These are phyloP conservation scores for Claviceps monticola DNA, from an alignment of 2,329 filamentous ascomycete genomes.

Conservation along the genomic window DNA sequence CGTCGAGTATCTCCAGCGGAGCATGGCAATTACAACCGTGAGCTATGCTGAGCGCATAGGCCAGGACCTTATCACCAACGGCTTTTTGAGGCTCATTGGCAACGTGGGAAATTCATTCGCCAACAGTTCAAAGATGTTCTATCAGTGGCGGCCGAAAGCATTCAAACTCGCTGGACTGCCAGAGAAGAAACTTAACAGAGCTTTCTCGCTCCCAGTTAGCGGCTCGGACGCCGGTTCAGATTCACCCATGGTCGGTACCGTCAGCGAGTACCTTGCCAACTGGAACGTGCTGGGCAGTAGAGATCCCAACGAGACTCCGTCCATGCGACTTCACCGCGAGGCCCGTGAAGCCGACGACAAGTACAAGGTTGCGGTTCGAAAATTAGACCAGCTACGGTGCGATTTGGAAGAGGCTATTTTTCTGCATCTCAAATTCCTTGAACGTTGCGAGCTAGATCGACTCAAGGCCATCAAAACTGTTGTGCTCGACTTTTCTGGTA, in stretches of 20 bases:
- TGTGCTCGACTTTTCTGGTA: slow-evolving; percentile 91
- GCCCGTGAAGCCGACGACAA: slow-evolving; percentile 81
- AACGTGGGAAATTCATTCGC: slow-evolving; percentile 93
- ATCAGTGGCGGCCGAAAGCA: slow-evolving; percentile 89
- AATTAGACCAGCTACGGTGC: slow-evolving; percentile 81
- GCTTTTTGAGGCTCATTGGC: slow-evolving; percentile 79
- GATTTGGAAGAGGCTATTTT: slow-evolving; percentile 93
- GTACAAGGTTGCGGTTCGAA: slow-evolving; percentile 77
- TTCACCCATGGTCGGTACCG: slow-evolving; percentile 66
- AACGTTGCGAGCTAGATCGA: slow-evolving; percentile 90
- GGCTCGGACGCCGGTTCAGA: slow-evolving; percentile 40
- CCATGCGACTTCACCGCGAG: slow-evolving; percentile 76
- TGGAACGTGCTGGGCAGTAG: slow-evolving; percentile 81
- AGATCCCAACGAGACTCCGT: slow-evolving; percentile 84
- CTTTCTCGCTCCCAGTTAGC: slow-evolving; percentile 56
- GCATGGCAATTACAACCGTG: slow-evolving; percentile 71
- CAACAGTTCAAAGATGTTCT: slow-evolving; percentile 94
- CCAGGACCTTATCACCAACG: slow-evolving; percentile 76
- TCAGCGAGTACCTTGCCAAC: slow-evolving; percentile 78
- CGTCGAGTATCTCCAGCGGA: slow-evolving; percentile 83
- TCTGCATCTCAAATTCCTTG: slow-evolving; percentile 85
- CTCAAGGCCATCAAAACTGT: slow-evolving; percentile 98
- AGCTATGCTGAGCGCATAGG: slow-evolving; percentile 90
- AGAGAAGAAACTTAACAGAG: slow-evolving; percentile 73
- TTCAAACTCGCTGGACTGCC: slow-evolving; percentile 80